Percentiles rank a stretch among this genome's conserved stretches.
These are phyloP conservation scores for Eimeria maxima DNA, from an alignment of 169 alveolate genomes.

Conservation along the genomic window DNA sequence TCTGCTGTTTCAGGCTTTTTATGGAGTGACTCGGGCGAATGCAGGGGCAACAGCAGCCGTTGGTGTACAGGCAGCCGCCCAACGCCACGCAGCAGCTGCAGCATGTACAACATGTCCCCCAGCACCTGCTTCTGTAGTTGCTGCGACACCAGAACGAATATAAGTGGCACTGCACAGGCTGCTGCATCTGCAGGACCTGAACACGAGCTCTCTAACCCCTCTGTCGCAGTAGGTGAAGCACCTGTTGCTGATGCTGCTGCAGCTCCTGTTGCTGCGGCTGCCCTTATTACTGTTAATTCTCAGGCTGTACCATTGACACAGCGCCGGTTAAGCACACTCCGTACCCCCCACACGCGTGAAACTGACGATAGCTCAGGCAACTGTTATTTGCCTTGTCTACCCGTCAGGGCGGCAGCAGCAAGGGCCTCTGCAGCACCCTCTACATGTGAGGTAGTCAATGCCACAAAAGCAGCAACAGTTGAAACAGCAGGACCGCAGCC, in stretches of 20 bases:
- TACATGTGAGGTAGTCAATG: neutral
- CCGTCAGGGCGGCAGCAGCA: neutral
- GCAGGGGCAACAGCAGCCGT: constrained; percentile 12
- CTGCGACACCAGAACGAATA: neutral
- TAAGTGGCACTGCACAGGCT: neutral
- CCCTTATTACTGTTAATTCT: neutral
- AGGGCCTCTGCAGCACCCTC: constrained; percentile 27
- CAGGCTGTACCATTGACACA: neutral
- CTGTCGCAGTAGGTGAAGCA: neutral
- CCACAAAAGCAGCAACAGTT: neutral
- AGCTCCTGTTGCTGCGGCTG: neutral
- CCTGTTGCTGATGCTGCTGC: constrained; percentile 2
- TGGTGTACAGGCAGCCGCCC: constrained; percentile 38
- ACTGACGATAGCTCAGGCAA: neutral
- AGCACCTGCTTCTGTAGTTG: constrained; percentile 19
- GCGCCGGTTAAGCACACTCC: neutral
- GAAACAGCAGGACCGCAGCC: neutral
- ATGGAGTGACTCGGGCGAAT: neutral
- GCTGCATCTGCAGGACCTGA: neutral
- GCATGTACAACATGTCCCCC: constrained; percentile 12
- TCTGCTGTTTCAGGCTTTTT: neutral
- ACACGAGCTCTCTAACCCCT: neutral
- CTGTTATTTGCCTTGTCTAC: neutral
- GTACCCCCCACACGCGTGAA: neutral
- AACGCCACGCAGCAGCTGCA: neutral